A percentile compares a stretch with the other conserved stretches of the same genome.
Evolutionary conservation across 2,329 filamentous ascomycete species (phyloP).

Genomic region (Plectosphaerella sp.): DNA sequence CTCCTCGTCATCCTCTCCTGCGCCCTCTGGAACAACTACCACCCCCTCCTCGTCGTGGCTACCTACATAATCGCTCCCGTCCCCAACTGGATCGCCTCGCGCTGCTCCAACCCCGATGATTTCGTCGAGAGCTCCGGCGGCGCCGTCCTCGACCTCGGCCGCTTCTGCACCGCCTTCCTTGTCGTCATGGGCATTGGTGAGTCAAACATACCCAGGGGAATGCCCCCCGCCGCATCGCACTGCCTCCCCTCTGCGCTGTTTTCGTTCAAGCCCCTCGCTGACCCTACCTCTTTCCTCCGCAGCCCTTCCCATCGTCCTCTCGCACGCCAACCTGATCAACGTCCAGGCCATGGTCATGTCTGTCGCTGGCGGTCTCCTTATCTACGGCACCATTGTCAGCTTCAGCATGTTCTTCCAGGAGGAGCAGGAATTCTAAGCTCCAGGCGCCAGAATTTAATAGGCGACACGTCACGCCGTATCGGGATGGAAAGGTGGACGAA

Average conservation of each 20-base stretch:
- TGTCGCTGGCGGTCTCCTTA: constrained; percentile 84
- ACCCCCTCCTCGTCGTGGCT: constrained; percentile 89
- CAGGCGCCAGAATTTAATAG: no score
- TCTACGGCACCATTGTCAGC: constrained; percentile 97
- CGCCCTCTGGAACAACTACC: constrained; percentile 91
- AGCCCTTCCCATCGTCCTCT: constrained; percentile 86
- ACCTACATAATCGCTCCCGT: constrained; percentile 92
- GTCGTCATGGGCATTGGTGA: constrained; percentile 96
- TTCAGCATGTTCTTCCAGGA: constrained; percentile 99
- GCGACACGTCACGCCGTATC: no score
- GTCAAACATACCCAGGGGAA: constrained; percentile 20
- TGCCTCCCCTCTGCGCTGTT: neutral
- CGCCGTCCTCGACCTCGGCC: constrained; percentile 85
- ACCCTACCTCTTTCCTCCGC: constrained; percentile 4
- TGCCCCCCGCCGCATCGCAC: neutral
- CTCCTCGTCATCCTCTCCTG: constrained; percentile 98
- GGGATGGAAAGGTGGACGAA: no score
- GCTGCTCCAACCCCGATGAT: constrained; percentile 88
- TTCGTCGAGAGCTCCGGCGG: constrained; percentile 83
- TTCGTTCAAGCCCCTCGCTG: constrained; percentile 3
- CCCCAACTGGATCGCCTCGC: constrained; percentile 92
- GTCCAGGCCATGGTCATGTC: constrained; percentile 92
- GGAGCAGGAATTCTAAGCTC: constrained; percentile 81
- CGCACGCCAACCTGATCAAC: constrained; percentile 79
- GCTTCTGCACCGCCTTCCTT: constrained; percentile 92